Base-by-base conservation (phyloP, 2,329 filamentous ascomycete genomes). In the Lachnellula cervina region DNA sequence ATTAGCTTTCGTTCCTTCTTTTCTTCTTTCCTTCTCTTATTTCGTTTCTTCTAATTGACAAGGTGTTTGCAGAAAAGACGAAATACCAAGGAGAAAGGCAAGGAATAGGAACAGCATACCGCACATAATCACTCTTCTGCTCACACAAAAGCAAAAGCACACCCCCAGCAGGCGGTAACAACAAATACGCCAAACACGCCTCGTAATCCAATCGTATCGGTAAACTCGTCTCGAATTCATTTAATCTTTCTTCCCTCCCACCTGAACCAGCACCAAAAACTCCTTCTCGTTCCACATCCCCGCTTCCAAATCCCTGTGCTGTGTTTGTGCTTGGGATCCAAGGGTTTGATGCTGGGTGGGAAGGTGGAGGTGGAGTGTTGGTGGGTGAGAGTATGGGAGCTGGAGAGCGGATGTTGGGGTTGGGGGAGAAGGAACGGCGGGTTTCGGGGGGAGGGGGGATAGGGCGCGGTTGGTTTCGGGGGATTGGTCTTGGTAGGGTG, bases 91-190 rank as follows among this genome's bases (percentile, higher is more conserved):
- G 21, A 51, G 8, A 42, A 34, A 25, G 50, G 45, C 5, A 57
- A 69, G 23, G 23, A 25, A 25, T 25, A 25, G 23, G 23, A 3
- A 25, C 3, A 25, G 23, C 81, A 56, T 74, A 93, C 89, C 94
- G 82, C 55, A 99, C 94, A 72, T 96, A 99, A 74, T 99, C 94
- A 69, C 91, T 97, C 77, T 96, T 94, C 69, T 92, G 84, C 79
- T 99, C 94, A 60, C 93, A 71, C 45, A 97, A 81, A 63, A 99
- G 73, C 64, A 99, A 73, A 62, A 96, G 71, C 25, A 97, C 89
- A 3, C 88, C 89, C 2, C 93, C 94, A 0, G 92, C 79, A 1
- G 94, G 94, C 59, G 94, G 94, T 14, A 96, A 74, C 49, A 88
- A 77, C 59, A 97, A 70, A 71, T 99, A 99, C 51, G 94, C 93